Evolutionary conservation across 768 basidiomycete genomes (phyloP).

Genomic region (Clavulina sp.): DNA sequence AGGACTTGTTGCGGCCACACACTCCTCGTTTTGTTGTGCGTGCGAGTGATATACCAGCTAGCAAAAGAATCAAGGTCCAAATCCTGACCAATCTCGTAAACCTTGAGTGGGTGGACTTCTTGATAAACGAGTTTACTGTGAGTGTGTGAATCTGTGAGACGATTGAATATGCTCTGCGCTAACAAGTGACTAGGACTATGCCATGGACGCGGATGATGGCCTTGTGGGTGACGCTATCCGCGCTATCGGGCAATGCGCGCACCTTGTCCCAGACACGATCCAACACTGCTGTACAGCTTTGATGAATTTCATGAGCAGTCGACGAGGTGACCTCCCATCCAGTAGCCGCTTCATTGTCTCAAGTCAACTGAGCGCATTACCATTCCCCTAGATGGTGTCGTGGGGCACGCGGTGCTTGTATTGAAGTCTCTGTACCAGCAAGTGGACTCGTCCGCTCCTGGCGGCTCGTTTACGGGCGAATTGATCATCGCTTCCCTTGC

Average conservation of each 20-base stretch:
- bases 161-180: neutral
- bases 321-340: slow-evolving; percentile 35
- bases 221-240: slow-evolving; percentile 57
- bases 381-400: slow-evolving; percentile 40
- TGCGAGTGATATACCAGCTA: slow-evolving; percentile 42
- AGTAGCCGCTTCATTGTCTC: neutral
- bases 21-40: slow-evolving; percentile 54
- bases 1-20: slow-evolving; percentile 48
- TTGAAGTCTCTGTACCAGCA: slow-evolving; percentile 70
- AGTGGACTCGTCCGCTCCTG: slow-evolving; percentile 28
- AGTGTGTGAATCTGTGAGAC: slow-evolving; percentile 17
- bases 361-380: neutral
- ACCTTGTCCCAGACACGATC: slow-evolving; percentile 45
- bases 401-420: slow-evolving; percentile 67
- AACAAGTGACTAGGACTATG: slow-evolving; percentile 45
- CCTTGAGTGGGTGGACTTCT: slow-evolving; percentile 44
- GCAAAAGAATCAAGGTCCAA: slow-evolving; percentile 60
- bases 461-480: no score
- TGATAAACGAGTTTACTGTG: slow-evolving; percentile 76
- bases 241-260: slow-evolving; percentile 64
- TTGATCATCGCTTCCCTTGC: slow-evolving; percentile 72
- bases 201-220: slow-evolving; percentile 55
- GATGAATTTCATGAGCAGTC: slow-evolving; percentile 62
- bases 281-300: slow-evolving; percentile 59
- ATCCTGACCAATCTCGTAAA: slow-evolving; percentile 51